Evolutionary conservation across 2,329 filamentous ascomycete species (phyloP).

Genomic region (Pseudogymnoascus sp.): DNA sequence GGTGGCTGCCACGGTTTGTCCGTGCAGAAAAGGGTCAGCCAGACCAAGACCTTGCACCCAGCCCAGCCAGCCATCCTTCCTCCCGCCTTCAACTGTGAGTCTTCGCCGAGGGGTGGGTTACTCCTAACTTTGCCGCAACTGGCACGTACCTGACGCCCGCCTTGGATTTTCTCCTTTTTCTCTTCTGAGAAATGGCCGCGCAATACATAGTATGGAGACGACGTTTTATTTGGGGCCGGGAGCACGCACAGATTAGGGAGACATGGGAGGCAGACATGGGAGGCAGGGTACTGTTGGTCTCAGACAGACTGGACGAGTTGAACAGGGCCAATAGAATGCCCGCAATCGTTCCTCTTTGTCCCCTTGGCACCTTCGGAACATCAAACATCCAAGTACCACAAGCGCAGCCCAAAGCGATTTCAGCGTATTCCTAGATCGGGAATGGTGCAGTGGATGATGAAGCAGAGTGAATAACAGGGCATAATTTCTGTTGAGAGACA

Average conservation of each 20-base stretch:
- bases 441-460: not conserved
- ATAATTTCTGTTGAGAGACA: not conserved
- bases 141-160: not conserved
- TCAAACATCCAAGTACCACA: not conserved
- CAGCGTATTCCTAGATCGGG: not conserved
- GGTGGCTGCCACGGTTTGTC: conserved; percentile 4
- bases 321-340: not conserved
- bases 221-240: not conserved
- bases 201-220: too few species aligned
- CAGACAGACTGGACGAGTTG: not conserved
- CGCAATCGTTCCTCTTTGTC: not conserved
- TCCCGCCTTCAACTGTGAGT: not conserved
- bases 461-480: not conserved
- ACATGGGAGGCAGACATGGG: not conserved
- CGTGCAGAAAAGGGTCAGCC: not conserved
- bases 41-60: not conserved
- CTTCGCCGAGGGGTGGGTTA: not conserved
- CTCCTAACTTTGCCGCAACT: not conserved
- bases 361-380: not conserved
- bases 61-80: not conserved
- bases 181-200: not conserved
- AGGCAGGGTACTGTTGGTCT: not conserved
- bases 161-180: not conserved
- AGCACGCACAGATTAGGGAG: not conserved
- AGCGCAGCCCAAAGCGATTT: not conserved